Percentiles rank a stretch among this genome's conserved stretches.
These are phyloP conservation scores for Simplicillium sp. DNA, from an alignment of 2,329 filamentous ascomycete genomes.

Conservation along the genomic window DNA sequence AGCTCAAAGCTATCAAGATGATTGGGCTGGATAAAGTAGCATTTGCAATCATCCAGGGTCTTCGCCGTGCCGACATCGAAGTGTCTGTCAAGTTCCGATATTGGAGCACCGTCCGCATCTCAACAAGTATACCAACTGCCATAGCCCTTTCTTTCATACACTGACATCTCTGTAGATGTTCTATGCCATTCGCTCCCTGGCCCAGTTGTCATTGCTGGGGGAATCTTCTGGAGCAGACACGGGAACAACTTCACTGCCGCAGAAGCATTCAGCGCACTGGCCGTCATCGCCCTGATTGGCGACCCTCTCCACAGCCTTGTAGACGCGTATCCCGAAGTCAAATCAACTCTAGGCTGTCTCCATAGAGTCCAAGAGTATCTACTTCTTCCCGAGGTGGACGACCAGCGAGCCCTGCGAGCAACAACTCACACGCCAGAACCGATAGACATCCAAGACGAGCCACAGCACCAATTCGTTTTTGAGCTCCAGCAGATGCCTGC, in stretches of 20 bases:
- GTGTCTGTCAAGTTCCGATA: slow-evolving; percentile 5
- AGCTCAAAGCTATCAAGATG: slow-evolving; percentile 26
- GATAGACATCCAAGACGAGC: too few species aligned
- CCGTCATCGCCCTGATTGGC: background rate
- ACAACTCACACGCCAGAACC: too few species aligned
- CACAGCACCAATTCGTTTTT: too few species aligned
- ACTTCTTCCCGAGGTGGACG: too few species aligned
- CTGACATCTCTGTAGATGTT: background rate
- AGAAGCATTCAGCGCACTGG: background rate
- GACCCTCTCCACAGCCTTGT: background rate
- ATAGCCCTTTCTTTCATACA: background rate
- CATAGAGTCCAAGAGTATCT: background rate
- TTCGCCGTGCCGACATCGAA: slow-evolving; percentile 10
- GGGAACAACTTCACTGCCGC: background rate
- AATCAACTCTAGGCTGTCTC: background rate
- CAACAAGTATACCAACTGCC: background rate
- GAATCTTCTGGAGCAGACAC: background rate
- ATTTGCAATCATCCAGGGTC: slow-evolving; percentile 3
- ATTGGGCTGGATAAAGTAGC: slow-evolving; percentile 16
- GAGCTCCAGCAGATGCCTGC: too few species aligned
- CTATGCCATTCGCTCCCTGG: background rate
- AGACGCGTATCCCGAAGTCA: background rate
- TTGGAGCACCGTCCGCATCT: background rate
- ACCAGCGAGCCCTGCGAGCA: too few species aligned
- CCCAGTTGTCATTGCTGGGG: background rate